Conservation (phyloP, 2,329 filamentous ascomycete genomes). For the Alternaria arbusti region DNA sequence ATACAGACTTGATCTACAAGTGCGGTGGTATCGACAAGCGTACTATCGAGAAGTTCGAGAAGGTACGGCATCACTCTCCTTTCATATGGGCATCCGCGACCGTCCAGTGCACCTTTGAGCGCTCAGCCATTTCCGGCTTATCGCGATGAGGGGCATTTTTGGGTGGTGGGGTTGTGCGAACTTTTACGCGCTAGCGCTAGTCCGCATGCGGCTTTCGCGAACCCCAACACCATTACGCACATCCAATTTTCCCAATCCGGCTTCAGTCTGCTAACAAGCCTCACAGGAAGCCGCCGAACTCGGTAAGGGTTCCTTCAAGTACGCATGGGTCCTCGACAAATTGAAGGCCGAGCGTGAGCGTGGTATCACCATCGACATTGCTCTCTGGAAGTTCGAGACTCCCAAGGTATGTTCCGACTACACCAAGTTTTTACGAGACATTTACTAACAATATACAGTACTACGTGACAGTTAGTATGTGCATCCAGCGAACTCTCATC, state of each 20-base stretch:
- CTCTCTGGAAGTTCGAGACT: constrained; percentile 99
- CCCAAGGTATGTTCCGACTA: constrained; percentile 59
- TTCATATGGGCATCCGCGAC: constrained; percentile 14
- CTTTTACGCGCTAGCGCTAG: constrained; percentile 47
- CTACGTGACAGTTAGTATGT: constrained; percentile 86
- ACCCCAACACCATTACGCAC: constrained; percentile 44
- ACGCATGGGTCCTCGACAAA: constrained; percentile 99
- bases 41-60: constrained; percentile 99
- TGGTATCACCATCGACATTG: constrained; percentile 99
- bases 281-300: constrained; percentile 94
- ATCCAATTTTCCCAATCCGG: constrained; percentile 4
- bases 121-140: constrained; percentile 42
- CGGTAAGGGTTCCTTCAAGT: constrained; percentile 99
- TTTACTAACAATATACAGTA: constrained; percentile 54
- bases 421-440: no score
- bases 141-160: constrained; percentile 47
- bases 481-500: background rate
- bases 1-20: constrained; percentile 98
- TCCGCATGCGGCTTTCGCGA: constrained; percentile 36
- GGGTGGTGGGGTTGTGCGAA: constrained; percentile 50
- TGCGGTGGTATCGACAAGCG: constrained; percentile 99
- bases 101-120: constrained; percentile 24
- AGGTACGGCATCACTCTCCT: constrained; percentile 67
- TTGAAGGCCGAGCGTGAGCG: constrained; percentile 99
- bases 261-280: constrained; percentile 41